Percentiles rank a stretch among this genome's conserved stretches.
phyloP scores from a whole-genome alignment of 129 eudicot species.

The Chrysanthemum makinoi region DNA sequence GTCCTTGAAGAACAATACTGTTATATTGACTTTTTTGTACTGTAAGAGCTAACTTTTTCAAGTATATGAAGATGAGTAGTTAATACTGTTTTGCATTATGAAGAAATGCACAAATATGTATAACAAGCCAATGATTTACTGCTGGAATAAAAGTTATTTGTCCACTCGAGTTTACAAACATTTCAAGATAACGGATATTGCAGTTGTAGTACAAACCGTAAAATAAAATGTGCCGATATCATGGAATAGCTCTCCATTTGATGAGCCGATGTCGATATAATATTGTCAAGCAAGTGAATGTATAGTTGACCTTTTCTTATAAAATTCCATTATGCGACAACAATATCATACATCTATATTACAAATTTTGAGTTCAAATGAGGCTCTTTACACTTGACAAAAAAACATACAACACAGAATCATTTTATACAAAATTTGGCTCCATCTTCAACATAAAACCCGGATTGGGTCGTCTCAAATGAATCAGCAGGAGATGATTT shows the following conservation, averaged over 20 bases:
- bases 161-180: too few species aligned
- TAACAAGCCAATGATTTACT: too few species aligned
- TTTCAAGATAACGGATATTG: too few species aligned
- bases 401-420: slow-evolving; percentile 13
- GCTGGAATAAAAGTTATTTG: too few species aligned
- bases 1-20: not conserved
- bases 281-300: too few species aligned
- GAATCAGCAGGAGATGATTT: not conserved
- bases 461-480: not conserved
- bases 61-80: not conserved
- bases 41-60: slow-evolving; percentile 7
- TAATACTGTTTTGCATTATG: too few species aligned
- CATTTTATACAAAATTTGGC: slow-evolving; percentile 24
- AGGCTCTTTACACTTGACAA: slow-evolving; percentile 11
- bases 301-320: too few species aligned
- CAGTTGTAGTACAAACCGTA: too few species aligned
- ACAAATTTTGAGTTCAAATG: slow-evolving; percentile 14
- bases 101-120: too few species aligned
- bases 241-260: too few species aligned
- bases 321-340: not conserved
- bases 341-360: slow-evolving; percentile 18
- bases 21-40: slow-evolving; percentile 10
- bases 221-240: too few species aligned
- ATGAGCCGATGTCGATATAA: too few species aligned
- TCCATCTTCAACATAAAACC: not conserved